These are phyloP conservation scores for Plasmodium billcollinsi DNA, from an alignment of 169 alveolate genomes.

Conservation along the genomic window DNA sequence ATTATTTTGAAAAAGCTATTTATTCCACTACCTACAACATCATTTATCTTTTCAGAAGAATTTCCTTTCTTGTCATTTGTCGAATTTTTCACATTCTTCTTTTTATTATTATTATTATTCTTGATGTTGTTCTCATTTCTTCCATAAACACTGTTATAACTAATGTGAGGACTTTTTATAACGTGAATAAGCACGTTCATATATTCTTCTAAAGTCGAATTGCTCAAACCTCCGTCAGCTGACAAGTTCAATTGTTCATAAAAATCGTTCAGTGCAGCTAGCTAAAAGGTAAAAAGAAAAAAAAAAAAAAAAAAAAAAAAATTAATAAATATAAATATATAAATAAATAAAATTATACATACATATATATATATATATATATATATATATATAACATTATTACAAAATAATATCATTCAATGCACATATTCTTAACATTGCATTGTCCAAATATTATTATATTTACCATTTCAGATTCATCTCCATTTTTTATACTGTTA, in stretches of 20 bases:
- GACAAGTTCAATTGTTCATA: constrained; percentile 71
- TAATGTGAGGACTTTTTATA: constrained; percentile 43
- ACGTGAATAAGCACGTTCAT: constrained; percentile 74
- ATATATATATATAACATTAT: no score
- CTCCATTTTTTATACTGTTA: constrained; percentile 76
- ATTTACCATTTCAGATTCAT: constrained; percentile 76
- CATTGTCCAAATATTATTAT: neutral
- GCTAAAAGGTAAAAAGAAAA: constrained; percentile 21
- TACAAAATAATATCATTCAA: no score
- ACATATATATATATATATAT: no score
- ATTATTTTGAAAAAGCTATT: constrained; percentile 64
- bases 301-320: constrained; percentile 3
- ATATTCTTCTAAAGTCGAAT: constrained; percentile 71
- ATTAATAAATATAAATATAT: no score
- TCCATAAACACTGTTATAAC: constrained; percentile 40
- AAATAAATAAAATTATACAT: no score
- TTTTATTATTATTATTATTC: constrained; percentile 5
- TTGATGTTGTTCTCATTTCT: constrained; percentile 10
- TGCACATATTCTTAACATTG: no score
- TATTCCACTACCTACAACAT: constrained; percentile 35
- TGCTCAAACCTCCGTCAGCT: constrained; percentile 66
- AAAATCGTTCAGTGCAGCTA: constrained; percentile 74
- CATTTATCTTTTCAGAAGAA: constrained; percentile 34
- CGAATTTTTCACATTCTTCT: constrained; percentile 20
- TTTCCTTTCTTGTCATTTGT: constrained; percentile 10